These are phyloP conservation scores for Pythium angustatum DNA, from an alignment of 352 stramenopile genomes.

Conservation along the genomic window DNA sequence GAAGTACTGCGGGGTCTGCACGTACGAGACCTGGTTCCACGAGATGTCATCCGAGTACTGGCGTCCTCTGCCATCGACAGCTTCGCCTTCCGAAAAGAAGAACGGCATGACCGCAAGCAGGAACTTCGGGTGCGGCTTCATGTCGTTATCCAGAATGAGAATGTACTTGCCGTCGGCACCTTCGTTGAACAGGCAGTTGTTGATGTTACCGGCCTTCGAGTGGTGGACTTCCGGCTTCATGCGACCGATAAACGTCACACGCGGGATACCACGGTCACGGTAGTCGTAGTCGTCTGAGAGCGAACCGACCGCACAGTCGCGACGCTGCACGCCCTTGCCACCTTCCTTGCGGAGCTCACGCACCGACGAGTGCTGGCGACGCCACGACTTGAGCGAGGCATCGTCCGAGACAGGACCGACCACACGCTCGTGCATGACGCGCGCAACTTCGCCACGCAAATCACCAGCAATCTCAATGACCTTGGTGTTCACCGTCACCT, in stretches of 20 bases:
- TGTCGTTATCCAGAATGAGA: conserved; percentile 92
- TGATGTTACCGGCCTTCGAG: conserved; percentile 93
- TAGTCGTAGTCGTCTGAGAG: conserved; percentile 91
- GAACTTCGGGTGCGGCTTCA: conserved; percentile 91
- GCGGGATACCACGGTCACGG: conserved; percentile 83
- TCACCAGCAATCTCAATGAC: conserved; percentile 87
- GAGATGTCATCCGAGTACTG: conserved; percentile 90
- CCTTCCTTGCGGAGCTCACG: conserved; percentile 82
- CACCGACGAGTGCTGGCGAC: conserved; percentile 85
- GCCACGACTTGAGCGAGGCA: conserved; percentile 77
- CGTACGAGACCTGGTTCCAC: conserved; percentile 89
- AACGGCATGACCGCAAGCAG: conserved; percentile 83
- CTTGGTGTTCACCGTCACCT: conserved; percentile 90
- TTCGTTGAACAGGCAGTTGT: conserved; percentile 91
- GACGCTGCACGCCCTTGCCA: conserved; percentile 76
- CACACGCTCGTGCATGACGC: conserved; percentile 86
- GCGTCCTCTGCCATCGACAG: conserved; percentile 76
- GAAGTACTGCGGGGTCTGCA: conserved; percentile 91
- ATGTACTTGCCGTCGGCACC: conserved; percentile 87
- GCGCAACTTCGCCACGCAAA: conserved; percentile 75
- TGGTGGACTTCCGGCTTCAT: conserved; percentile 90
- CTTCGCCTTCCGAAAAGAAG: conserved; percentile 89
- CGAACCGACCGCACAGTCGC: conserved; percentile 85
- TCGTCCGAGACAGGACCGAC: conserved; percentile 79
- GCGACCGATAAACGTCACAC: conserved; percentile 84